A percentile compares a stretch with the other conserved stretches of the same genome.
phyloP scores from a whole-genome alignment of 2,329 filamentous ascomycete genomes.

The Aschersonia sp. region DNA sequence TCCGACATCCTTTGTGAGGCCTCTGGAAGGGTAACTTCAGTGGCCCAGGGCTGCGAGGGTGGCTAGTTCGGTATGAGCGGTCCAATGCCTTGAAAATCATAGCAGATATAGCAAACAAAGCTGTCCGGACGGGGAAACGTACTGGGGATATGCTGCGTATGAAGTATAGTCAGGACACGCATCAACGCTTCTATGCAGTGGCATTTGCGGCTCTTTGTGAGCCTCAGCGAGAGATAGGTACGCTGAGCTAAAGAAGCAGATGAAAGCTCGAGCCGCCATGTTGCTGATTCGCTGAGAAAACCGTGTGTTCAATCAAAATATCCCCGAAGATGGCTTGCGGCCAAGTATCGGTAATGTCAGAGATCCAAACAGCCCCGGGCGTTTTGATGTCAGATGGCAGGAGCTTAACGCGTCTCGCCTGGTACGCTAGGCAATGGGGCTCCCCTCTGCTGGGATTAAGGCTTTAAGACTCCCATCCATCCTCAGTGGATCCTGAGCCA shows the following conservation, averaged over 20 bases:
- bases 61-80: conserved; percentile 28
- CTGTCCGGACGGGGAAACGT: conserved; percentile 5
- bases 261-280: not conserved
- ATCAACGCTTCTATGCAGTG: conserved; percentile 11
- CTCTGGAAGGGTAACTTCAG: conserved; percentile 75
- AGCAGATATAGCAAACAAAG: not conserved
- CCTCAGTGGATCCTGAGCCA: too few relatives aligned
- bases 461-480: too few relatives aligned
- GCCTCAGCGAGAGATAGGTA: not conserved
- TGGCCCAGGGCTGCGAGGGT: conserved; percentile 66
- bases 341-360: too few relatives aligned
- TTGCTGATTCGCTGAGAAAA: not conserved
- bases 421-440: too few relatives aligned
- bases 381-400: too few relatives aligned
- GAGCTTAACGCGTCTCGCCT: too few relatives aligned
- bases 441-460: too few relatives aligned
- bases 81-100: not conserved
- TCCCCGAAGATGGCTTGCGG: too few relatives aligned
- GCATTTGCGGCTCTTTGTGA: not conserved
- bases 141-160: conserved; percentile 25
- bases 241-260: not conserved
- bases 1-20: conserved; percentile 68
- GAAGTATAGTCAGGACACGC: conserved; percentile 25
- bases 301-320: too few relatives aligned
- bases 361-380: too few relatives aligned